Evolutionary conservation across 805 yeast genomes (phyloP).

Genomic region (Brettanomyces bruxellensis): DNA sequence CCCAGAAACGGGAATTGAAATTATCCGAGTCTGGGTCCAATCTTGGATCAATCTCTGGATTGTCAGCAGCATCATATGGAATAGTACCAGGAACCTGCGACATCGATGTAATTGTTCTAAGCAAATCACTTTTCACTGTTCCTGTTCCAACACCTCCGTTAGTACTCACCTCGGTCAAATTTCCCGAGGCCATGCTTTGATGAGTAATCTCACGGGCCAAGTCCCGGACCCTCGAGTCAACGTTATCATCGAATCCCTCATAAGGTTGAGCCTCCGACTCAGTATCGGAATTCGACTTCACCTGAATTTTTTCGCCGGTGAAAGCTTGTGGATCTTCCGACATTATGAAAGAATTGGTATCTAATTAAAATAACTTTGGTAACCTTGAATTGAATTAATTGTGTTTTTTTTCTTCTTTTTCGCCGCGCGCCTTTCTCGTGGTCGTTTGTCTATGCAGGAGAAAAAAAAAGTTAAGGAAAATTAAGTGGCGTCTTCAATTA

Average conservation of each 20-base stretch:
- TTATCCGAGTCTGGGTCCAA: constrained; percentile 53
- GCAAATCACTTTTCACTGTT: constrained; percentile 11
- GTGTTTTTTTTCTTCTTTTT: too few species aligned
- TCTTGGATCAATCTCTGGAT: constrained; percentile 24
- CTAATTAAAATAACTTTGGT: too few species aligned
- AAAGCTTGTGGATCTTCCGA: neutral
- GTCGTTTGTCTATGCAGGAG: too few species aligned
- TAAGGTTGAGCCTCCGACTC: constrained; percentile 11
- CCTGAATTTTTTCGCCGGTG: neutral
- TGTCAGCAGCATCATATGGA: constrained; percentile 21
- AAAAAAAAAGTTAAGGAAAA: too few species aligned
- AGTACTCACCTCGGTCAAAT: neutral
- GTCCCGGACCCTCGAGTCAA: constrained; percentile 26
- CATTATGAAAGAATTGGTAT: neutral
- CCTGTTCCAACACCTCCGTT: constrained; percentile 1
- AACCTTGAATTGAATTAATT: too few species aligned
- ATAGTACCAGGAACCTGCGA: constrained; percentile 41
- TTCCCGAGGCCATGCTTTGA: constrained; percentile 5
- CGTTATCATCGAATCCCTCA: constrained; percentile 29
- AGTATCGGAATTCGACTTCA: neutral
- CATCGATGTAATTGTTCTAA: constrained; percentile 38
- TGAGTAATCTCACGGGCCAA: constrained; percentile 33
- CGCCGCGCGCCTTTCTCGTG: too few species aligned
- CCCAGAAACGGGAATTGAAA: constrained; percentile 58
- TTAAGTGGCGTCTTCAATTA: too few species aligned